These are phyloP conservation scores for Geotrichum ghanense DNA, from an alignment of 805 yeast genomes.

Conservation along the genomic window DNA sequence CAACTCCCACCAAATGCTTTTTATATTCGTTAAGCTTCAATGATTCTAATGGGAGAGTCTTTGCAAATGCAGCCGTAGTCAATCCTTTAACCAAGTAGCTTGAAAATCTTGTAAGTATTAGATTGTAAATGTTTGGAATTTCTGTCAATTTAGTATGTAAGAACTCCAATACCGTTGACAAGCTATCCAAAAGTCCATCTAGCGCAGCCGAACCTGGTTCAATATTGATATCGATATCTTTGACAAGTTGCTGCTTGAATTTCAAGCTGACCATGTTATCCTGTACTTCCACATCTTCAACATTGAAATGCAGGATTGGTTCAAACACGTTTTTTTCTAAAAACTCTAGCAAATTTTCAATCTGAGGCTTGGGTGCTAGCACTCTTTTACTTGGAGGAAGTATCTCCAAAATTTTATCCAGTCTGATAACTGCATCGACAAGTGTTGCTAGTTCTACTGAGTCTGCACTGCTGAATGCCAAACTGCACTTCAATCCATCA, in stretches of 20 bases:
- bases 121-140: constrained; percentile 3
- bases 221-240: too few relatives aligned
- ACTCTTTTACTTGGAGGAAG: not conserved
- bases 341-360: constrained; percentile 8
- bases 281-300: constrained; percentile 1
- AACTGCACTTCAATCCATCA: not conserved
- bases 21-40: constrained; percentile 10
- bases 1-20: constrained; percentile 9
- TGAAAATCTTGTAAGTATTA: constrained; percentile 11
- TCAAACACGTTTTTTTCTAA: constrained; percentile 9
- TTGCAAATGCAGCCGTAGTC: constrained; percentile 9
- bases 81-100: constrained; percentile 4
- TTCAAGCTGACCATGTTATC: not conserved
- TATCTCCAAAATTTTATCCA: not conserved
- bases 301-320: constrained; percentile 8
- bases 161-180: constrained; percentile 7
- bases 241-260: too few relatives aligned
- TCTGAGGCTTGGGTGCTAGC: constrained; percentile 1
- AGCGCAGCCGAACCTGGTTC: not conserved
- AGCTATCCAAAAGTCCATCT: constrained; percentile 4
- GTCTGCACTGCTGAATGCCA: not conserved
- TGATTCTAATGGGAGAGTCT: constrained; percentile 12
- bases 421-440: not conserved
- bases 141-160: constrained; percentile 8
- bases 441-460: not conserved